phyloP scores from a whole-genome alignment of 768 basidiomycete genomes.

The Coprinopsis marcescibilis region DNA sequence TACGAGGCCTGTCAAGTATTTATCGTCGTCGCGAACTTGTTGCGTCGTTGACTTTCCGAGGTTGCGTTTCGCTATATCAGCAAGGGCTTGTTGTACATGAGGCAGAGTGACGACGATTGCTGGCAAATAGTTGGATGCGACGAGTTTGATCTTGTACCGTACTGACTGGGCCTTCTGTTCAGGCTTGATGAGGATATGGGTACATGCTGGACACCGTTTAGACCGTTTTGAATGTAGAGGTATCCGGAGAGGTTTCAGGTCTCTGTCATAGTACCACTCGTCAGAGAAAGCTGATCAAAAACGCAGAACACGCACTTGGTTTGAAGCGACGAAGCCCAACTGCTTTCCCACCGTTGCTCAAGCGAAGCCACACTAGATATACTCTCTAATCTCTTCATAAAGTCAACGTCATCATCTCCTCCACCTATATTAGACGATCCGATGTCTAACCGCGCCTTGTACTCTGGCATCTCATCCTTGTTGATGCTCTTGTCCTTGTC shows the following conservation, averaged over 20 bases:
- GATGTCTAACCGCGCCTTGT: slow-evolving; percentile 66
- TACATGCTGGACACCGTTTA: slow-evolving; percentile 91
- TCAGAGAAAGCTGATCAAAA: neutral
- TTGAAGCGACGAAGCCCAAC: slow-evolving; percentile 68
- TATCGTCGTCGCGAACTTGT: slow-evolving; percentile 34
- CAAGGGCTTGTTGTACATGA: slow-evolving; percentile 38
- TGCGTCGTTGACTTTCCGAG: slow-evolving; percentile 35
- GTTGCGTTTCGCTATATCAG: slow-evolving; percentile 38
- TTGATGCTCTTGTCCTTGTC: slow-evolving; percentile 60
- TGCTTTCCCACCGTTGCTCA: slow-evolving; percentile 76
- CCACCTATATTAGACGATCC: slow-evolving; percentile 51
- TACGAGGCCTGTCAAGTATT: slow-evolving; percentile 40
- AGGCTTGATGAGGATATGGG: slow-evolving; percentile 96
- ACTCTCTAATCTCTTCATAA: slow-evolving; percentile 57
- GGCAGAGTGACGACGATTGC: slow-evolving; percentile 71
- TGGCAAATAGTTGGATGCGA: slow-evolving; percentile 92
- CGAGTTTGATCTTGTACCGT: slow-evolving; percentile 95
- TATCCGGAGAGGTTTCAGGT: slow-evolving; percentile 83
- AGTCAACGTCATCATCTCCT: slow-evolving; percentile 66
- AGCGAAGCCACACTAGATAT: slow-evolving; percentile 60
- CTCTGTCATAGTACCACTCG: slow-evolving; percentile 39
- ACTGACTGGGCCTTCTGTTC: slow-evolving; percentile 95
- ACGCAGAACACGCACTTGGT: slow-evolving; percentile 44
- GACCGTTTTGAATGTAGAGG: slow-evolving; percentile 91
- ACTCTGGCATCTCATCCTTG: slow-evolving; percentile 74